Evolutionary conservation across 2,329 filamentous ascomycete species (phyloP).

Genomic region (Myriosclerotinia scirpicola): DNA sequence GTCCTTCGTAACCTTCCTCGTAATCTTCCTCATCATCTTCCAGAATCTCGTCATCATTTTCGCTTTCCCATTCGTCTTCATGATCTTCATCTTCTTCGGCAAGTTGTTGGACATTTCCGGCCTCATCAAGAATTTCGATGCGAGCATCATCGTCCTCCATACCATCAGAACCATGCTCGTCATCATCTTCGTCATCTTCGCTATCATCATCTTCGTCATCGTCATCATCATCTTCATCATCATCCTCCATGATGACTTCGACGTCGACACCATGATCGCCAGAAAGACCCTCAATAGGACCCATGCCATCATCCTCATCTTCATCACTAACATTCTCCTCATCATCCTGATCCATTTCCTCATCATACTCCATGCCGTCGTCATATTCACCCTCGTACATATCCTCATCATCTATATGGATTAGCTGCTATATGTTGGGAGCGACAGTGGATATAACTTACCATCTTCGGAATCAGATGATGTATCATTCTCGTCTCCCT

Average conservation of each 20-base stretch:
- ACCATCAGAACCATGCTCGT: conserved; percentile 46
- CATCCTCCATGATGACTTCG: conserved; percentile 80
- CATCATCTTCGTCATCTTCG: conserved; percentile 56
- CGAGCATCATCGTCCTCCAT: conserved; percentile 49
- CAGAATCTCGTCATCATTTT: conserved; percentile 50
- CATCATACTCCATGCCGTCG: conserved; percentile 90
- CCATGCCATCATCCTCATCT: conserved; percentile 80
- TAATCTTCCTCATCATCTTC: conserved; percentile 52
- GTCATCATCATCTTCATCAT: conserved; percentile 42
- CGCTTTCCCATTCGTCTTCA: conserved; percentile 59
- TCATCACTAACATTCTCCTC: conserved; percentile 89
- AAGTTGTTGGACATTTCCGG: conserved; percentile 50
- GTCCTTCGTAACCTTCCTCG: conserved; percentile 53
- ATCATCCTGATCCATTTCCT: conserved; percentile 74
- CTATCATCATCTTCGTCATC: conserved; percentile 44
- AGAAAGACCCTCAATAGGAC: conserved; percentile 74
- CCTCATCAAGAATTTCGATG: conserved; percentile 63
- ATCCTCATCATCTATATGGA: conserved; percentile 71
- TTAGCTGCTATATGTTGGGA: conserved; percentile 32
- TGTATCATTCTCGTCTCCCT: conserved; percentile 76
- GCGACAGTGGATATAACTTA: conserved; percentile 36
- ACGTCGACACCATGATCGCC: conserved; percentile 60
- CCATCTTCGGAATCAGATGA: conserved; percentile 67
- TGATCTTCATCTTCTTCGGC: conserved; percentile 61
- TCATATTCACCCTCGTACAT: conserved; percentile 91